Conservation (phyloP, 163 green algal species). For the Scenedesmus sp. region DNA sequence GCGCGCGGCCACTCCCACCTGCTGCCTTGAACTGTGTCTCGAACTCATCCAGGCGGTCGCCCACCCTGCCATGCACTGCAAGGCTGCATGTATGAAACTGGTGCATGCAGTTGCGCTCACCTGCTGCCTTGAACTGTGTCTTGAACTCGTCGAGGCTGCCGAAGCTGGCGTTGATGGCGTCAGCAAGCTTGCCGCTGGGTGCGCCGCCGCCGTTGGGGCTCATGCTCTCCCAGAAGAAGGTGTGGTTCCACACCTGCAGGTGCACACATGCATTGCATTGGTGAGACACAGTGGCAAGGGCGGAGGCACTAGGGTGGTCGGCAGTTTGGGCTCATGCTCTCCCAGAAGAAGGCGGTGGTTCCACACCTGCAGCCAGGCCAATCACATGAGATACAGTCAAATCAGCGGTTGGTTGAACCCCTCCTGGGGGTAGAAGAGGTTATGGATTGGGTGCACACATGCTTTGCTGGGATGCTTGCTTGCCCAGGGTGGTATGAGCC, state of each 20-base stretch:
- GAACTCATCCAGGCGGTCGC: slow-evolving; percentile 28
- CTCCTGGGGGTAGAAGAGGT: no score
- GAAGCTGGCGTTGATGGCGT: slow-evolving; percentile 77
- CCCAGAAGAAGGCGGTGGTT: no score
- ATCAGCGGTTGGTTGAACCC: no score
- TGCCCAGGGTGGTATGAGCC: no score
- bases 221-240: slow-evolving; percentile 96
- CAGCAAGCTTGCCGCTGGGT: slow-evolving; percentile 67
- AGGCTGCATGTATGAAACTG: no score
- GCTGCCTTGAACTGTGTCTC: slow-evolving; percentile 45
- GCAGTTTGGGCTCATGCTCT: no score
- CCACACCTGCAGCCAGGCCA: no score
- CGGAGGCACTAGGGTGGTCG: not conserved
- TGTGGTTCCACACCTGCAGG: slow-evolving; percentile 89
- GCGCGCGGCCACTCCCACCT: not conserved
- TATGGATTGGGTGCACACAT: no score
- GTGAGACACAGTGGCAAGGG: not conserved
- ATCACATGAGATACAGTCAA: no score
- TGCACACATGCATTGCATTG: not conserved
- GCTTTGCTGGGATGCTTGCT: no score
- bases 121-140: slow-evolving; percentile 52
- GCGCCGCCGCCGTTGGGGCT: slow-evolving; percentile 77
- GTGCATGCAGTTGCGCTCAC: slow-evolving; percentile 14
- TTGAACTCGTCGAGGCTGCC: slow-evolving; percentile 84
- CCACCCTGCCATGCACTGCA: not conserved